Evolutionary conservation across 768 basidiomycete genomes (phyloP).

Genomic region (Epithele typhae): DNA sequence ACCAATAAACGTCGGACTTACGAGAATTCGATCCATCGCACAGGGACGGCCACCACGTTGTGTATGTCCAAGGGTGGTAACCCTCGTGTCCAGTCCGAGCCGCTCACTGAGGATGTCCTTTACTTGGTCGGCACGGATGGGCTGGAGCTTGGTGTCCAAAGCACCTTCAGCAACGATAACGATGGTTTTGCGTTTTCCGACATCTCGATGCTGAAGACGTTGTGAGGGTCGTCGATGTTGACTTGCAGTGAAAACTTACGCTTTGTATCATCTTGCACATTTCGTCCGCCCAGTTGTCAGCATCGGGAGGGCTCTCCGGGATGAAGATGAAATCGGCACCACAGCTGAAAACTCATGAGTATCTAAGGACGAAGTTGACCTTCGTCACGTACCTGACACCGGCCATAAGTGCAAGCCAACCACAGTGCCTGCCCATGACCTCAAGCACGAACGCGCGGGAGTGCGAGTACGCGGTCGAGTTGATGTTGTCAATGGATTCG

Average conservation of each 20-base stretch:
- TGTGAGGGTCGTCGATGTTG: background rate
- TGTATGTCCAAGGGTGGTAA: conserved; percentile 95
- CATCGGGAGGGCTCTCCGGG: conserved; percentile 83
- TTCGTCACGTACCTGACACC: conserved; percentile 66
- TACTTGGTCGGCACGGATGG: conserved; percentile 89
- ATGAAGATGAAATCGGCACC: conserved; percentile 99
- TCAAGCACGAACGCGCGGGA: conserved; percentile 97
- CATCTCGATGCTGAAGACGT: conserved; percentile 67
- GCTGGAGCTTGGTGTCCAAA: conserved; percentile 79
- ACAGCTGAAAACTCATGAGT: conserved; percentile 42
- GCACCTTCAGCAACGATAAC: conserved; percentile 98
- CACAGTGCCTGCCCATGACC: conserved; percentile 99
- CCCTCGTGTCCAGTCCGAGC: conserved; percentile 90
- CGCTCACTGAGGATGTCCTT: conserved; percentile 84
- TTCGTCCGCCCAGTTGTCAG: conserved; percentile 81
- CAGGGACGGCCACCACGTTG: conserved; percentile 94
- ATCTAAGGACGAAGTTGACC: background rate
- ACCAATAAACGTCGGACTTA: conserved; percentile 31
- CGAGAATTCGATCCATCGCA: conserved; percentile 89
- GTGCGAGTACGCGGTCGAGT: conserved; percentile 93
- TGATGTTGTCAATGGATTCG: conserved; percentile 97
- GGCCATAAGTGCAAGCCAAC: conserved; percentile 95
- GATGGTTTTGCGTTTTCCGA: conserved; percentile 97
- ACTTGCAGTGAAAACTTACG: conserved; percentile 38
- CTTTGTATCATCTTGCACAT: conserved; percentile 84